Evolutionary conservation across 164 flowering plant genomes (phyloP), one percentile per base, ranked within the genome.

Genomic region (Houttuynia cordata): DNA sequence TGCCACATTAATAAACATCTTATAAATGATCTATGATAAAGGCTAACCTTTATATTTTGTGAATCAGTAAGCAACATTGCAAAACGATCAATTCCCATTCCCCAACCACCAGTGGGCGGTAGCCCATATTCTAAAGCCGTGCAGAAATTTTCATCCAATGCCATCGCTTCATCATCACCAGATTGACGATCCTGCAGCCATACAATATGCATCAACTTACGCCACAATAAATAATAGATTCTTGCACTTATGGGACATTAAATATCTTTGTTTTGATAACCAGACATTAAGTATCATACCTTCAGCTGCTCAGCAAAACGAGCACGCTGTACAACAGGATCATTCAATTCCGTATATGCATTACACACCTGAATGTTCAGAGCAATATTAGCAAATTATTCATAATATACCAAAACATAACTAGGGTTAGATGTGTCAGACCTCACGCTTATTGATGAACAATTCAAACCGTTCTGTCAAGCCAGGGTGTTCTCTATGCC

Each of bases 161-260:
- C 95, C 97, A 93, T 90, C 40, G 99, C 97, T 68, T 93, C 99
- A 73, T 93, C 97, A 74, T 93, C 99, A 61, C 99, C 97, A 1
- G 89, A 90, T 67, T 90, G 88, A 24, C 93, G 85, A 55, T 93
- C 96, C 99, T 93, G 79, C 60, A 51, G 62, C 62, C 42, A 66
- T 20, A 58, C 42, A 62, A 25, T 42, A 10, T 42, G 4, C 12
- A 14, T 42, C 17, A 42, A 10, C 49, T 14, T 42, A 14, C 1
- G 49, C 49, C 12, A 42, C 17, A 42, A 1, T 3, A 42, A 42
- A 42, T 5, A 42, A 14, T 10, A 42, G 1, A 4, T 42, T 42
- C 49, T 42, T 42, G 17, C 49, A 14, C 9, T 42, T 42, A 30
- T 30, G 37, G 37, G 37, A 30, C 37, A 30, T 30, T 30, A 30